These are phyloP conservation scores for Spizellomyces sp. DNA, from an alignment of 192 early-diverging fungal species.

Conservation along the genomic window DNA sequence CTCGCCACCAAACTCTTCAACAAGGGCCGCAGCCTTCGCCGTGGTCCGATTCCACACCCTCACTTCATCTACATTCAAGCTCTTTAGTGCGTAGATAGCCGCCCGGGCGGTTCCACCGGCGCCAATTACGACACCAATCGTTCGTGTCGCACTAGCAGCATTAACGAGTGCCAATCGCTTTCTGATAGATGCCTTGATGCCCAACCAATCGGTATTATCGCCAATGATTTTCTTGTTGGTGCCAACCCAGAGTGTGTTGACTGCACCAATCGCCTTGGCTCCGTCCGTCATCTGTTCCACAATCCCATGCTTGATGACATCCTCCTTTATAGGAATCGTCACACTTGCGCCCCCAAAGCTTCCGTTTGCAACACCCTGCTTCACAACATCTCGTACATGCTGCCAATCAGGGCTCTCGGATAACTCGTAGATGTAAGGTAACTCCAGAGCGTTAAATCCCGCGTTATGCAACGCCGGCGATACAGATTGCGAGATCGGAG, in stretches of 20 bases:
- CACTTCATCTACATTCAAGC: conserved; percentile 61
- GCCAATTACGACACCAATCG: conserved; percentile 86
- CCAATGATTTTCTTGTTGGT: conserved; percentile 58
- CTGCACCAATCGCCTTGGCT: conserved; percentile 87
- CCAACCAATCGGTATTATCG: conserved; percentile 97
- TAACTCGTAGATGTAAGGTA: conserved; percentile 81
- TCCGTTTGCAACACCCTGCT: conserved; percentile 30
- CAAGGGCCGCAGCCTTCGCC: conserved; percentile 70
- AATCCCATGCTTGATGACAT: conserved; percentile 67
- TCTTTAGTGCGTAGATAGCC: conserved; percentile 78
- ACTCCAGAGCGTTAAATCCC: conserved; percentile 78
- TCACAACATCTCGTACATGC: conserved; percentile 49
- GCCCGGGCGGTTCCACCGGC: conserved; percentile 94
- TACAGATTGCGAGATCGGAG: conserved; percentile 86
- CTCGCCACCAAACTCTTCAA: conserved; percentile 36
- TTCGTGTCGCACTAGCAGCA: conserved; percentile 1
- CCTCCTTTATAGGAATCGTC: conserved; percentile 94
- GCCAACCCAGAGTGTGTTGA: conserved; percentile 78
- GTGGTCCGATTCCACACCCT: conserved; percentile 86
- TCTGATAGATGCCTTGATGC: conserved; percentile 71
- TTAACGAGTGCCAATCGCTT: not conserved
- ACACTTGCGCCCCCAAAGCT: conserved; percentile 93
- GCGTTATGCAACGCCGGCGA: conserved; percentile 94
- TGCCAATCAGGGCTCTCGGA: conserved; percentile 69
- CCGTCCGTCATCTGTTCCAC: conserved; percentile 72